A percentile compares a stretch with the other conserved stretches of the same genome.
These are phyloP conservation scores for Cordyceps javanica DNA, from an alignment of 2,329 filamentous ascomycete genomes.

Conservation along the genomic window DNA sequence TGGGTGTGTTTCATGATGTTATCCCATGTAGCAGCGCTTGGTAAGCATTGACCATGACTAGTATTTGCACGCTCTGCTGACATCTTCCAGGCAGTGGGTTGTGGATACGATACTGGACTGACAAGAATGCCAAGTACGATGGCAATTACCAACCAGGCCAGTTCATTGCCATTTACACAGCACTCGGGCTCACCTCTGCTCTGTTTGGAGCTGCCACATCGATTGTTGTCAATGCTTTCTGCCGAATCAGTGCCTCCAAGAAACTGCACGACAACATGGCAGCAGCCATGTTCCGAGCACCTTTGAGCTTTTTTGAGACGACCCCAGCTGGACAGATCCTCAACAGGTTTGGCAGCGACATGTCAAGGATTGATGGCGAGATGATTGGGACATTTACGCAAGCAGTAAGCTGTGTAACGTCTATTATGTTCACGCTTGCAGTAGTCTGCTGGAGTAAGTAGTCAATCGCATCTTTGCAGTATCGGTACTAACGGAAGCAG, in stretches of 20 bases:
- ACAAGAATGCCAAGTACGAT: conserved; percentile 59
- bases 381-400: conserved; percentile 11
- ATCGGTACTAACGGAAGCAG: conserved; percentile 67
- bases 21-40: conserved; percentile 74
- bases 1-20: conserved; percentile 68
- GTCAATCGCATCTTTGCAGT: conserved; percentile 72
- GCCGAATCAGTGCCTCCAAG: conserved; percentile 86
- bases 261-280: conserved; percentile 92
- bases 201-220: conserved; percentile 77
- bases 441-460: conserved; percentile 75
- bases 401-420: conserved; percentile 9
- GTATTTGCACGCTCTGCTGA: conserved; percentile 9
- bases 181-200: conserved; percentile 75
- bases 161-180: conserved; percentile 85
- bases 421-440: conserved; percentile 48
- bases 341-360: conserved; percentile 78
- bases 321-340: conserved; percentile 84
- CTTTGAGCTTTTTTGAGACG: conserved; percentile 93
- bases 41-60: conserved; percentile 33
- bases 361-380: conserved; percentile 25
- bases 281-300: conserved; percentile 83
- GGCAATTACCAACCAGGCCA: conserved; percentile 68
- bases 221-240: conserved; percentile 90
- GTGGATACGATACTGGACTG: conserved; percentile 85
- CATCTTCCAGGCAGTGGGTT: conserved; percentile 57